Percentiles rank a stretch among this genome's conserved stretches.
phyloP scores from a whole-genome alignment of 257 asterid species.

The Solanum pennellii region DNA sequence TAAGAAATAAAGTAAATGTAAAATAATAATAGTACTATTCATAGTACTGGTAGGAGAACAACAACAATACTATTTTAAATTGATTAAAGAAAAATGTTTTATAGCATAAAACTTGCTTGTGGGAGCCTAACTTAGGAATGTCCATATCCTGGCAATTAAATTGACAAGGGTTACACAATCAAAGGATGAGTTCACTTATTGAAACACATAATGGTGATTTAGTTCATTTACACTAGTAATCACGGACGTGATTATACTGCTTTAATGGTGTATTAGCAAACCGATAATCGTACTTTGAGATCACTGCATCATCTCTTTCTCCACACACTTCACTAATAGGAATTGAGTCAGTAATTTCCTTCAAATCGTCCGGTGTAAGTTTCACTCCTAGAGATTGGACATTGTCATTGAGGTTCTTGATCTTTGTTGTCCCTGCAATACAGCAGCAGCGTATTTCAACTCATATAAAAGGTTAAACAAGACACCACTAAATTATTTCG shows the following conservation, averaged over 20 bases:
- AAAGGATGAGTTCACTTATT: not conserved
- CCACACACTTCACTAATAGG: conserved; percentile 28
- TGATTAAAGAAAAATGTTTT: not conserved
- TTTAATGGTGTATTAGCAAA: conserved; percentile 19
- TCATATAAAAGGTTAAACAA: not conserved
- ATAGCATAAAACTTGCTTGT: not conserved
- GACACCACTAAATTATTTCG: not conserved
- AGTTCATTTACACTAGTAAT: not conserved
- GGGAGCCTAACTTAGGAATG: not conserved
- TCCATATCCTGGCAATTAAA: not conserved
- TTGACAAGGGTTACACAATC: not conserved
- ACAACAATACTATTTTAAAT: not conserved
- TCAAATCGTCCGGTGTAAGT: conserved; percentile 22
- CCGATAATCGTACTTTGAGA: conserved; percentile 6
- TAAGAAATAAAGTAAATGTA: too few relatives aligned
- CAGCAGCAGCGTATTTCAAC: not conserved
- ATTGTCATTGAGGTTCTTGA: conserved; percentile 27
- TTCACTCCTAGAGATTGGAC: conserved; percentile 20
- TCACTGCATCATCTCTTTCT: conserved; percentile 2
- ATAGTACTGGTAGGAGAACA: not conserved
- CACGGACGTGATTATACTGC: not conserved
- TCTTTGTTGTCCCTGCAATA: conserved; percentile 34
- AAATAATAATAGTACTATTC: not conserved
- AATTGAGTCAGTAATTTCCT: conserved; percentile 21
- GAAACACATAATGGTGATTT: not conserved